Percentiles rank a stretch among this genome's conserved stretches.
Conservation (phyloP, 2,329 filamentous ascomycete genomes). For the Neonectria ditissima region DNA sequence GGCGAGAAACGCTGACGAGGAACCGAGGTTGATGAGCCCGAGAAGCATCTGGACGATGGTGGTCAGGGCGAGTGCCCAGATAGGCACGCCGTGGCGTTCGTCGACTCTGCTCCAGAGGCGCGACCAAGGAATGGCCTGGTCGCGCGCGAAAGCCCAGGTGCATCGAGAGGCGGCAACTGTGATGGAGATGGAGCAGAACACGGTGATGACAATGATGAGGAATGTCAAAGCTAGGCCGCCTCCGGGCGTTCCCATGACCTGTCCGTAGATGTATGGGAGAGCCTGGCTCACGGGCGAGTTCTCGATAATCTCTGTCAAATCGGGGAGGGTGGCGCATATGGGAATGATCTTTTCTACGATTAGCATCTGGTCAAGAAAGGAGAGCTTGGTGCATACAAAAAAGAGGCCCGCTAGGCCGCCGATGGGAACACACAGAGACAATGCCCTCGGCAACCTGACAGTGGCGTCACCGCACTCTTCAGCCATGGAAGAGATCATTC, state of each 20-base stretch:
- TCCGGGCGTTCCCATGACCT: slow-evolving; percentile 76
- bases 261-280: slow-evolving; percentile 80
- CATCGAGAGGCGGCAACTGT: slow-evolving; percentile 79
- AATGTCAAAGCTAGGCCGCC: slow-evolving; percentile 83
- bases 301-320: slow-evolving; percentile 70
- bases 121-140: slow-evolving; percentile 79
- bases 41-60: slow-evolving; percentile 76
- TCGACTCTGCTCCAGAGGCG: slow-evolving; percentile 75
- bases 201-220: slow-evolving; percentile 78
- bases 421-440: slow-evolving; percentile 73
- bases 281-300: slow-evolving; percentile 78
- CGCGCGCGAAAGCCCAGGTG: slow-evolving; percentile 80
- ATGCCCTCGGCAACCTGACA: slow-evolving; percentile 72
- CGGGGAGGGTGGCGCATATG: slow-evolving; percentile 73
- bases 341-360: slow-evolving; percentile 36
- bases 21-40: slow-evolving; percentile 83
- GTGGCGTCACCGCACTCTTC: slow-evolving; percentile 71
- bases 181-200: slow-evolving; percentile 81
- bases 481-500: slow-evolving; percentile 66
- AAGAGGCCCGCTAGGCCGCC: slow-evolving; percentile 70
- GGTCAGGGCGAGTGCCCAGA: slow-evolving; percentile 76
- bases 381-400: slow-evolving; percentile 69
- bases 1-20: slow-evolving; percentile 79
- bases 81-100: slow-evolving; percentile 73
- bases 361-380: slow-evolving; percentile 59